These are phyloP conservation scores for Lachnellula occidentalis DNA, from an alignment of 2,329 filamentous ascomycete genomes.

Conservation along the genomic window DNA sequence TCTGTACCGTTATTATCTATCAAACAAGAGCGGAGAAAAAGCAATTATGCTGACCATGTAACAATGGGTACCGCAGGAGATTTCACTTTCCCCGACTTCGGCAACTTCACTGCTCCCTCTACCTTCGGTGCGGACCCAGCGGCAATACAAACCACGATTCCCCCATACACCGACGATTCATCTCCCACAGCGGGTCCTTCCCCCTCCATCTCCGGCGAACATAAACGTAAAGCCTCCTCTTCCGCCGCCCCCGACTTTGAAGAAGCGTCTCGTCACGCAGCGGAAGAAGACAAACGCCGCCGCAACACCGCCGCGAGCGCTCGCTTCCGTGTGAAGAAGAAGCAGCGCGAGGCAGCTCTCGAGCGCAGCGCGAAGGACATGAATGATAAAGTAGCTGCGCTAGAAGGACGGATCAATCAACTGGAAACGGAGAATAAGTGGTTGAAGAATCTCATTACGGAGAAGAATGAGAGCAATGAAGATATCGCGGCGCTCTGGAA, in stretches of 20 bases:
- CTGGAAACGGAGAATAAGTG: slow-evolving; percentile 81
- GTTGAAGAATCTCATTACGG: slow-evolving; percentile 73
- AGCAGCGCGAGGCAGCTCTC: slow-evolving; percentile 83
- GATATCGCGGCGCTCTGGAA: slow-evolving; percentile 37
- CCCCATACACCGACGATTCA: slow-evolving; percentile 9
- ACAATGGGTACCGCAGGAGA: slow-evolving; percentile 27
- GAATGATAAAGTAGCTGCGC: slow-evolving; percentile 66
- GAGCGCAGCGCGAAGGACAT: slow-evolving; percentile 80
- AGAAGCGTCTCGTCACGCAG: slow-evolving; percentile 65
- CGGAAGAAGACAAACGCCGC: slow-evolving; percentile 85
- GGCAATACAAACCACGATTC: background rate
- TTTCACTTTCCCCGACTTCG: slow-evolving; percentile 30
- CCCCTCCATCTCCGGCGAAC: slow-evolving; percentile 13
- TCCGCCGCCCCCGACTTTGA: slow-evolving; percentile 51
- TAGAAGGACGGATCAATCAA: slow-evolving; percentile 69
- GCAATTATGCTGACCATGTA: slow-evolving; percentile 26
- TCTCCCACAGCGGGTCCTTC: slow-evolving; percentile 16
- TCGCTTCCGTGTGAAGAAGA: slow-evolving; percentile 92
- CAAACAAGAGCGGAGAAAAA: slow-evolving; percentile 4
- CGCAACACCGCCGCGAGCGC: slow-evolving; percentile 86
- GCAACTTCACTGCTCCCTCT: slow-evolving; percentile 18
- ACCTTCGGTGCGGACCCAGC: slow-evolving; percentile 10
- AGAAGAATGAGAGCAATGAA: slow-evolving; percentile 60
- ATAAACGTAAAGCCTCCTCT: slow-evolving; percentile 32
- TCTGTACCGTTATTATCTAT: background rate